These are phyloP conservation scores for Xerocomellus intermedius DNA, from an alignment of 768 basidiomycete genomes.

Conservation along the genomic window DNA sequence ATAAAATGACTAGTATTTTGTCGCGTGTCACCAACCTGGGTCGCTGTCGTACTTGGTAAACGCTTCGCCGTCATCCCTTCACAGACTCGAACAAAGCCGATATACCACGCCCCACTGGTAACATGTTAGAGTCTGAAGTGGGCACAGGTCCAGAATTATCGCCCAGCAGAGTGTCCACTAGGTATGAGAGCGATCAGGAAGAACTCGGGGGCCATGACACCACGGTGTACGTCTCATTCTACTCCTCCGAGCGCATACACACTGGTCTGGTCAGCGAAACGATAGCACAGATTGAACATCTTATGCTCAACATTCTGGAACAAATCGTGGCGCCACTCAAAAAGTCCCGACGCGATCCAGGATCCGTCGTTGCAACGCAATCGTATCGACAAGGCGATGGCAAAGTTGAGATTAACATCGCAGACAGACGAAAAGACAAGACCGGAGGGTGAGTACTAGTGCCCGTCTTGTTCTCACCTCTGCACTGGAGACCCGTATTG, in stretches of 20 bases:
- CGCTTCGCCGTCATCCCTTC: not conserved
- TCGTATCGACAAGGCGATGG: constrained; percentile 4
- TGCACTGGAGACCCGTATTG: not conserved
- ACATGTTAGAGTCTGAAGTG: not conserved
- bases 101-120: not conserved
- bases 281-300: constrained; percentile 27
- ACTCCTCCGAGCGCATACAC: not conserved
- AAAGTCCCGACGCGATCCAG: not conserved
- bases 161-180: not conserved
- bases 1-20: not conserved
- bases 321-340: constrained; percentile 27
- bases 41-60: not conserved
- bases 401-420: constrained; percentile 36
- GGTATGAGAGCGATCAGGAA: constrained; percentile 14
- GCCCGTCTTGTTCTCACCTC: not conserved
- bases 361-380: not conserved
- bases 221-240: constrained; percentile 5
- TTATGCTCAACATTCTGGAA: constrained; percentile 32
- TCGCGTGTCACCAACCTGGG: not conserved
- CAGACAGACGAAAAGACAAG: constrained; percentile 35
- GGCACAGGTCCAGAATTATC: not conserved
- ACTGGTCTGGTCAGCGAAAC: constrained; percentile 20
- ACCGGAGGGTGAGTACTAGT: constrained; percentile 28
- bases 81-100: not conserved
- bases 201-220: constrained; percentile 2